phyloP scores from a whole-genome alignment of 768 basidiomycete genomes.

The Hygrophoropsis aurantiaca region DNA sequence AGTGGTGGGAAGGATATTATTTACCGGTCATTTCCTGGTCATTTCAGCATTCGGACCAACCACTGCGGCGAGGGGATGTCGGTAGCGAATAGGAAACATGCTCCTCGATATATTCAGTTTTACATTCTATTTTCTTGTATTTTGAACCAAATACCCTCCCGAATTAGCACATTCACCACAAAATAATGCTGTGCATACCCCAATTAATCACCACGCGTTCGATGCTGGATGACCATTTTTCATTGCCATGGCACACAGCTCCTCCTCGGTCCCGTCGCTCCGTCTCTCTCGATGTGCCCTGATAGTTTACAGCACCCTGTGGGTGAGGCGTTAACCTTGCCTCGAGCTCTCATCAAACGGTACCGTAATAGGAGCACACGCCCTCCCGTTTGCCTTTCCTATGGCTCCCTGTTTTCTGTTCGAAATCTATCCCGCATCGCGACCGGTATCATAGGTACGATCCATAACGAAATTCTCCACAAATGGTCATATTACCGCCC shows the following conservation, averaged over 20 bases:
- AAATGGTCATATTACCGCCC: slow-evolving; percentile 23
- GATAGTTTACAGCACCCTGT: background rate
- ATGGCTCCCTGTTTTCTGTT: slow-evolving; percentile 1
- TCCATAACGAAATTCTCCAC: slow-evolving; percentile 17
- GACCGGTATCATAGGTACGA: slow-evolving; percentile 17
- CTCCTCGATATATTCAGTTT: slow-evolving; percentile 1
- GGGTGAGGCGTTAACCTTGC: slow-evolving; percentile 7
- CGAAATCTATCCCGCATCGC: slow-evolving; percentile 11
- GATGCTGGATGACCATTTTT: slow-evolving; percentile 8
- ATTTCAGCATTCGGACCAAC: slow-evolving; percentile 5
- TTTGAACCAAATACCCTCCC: background rate
- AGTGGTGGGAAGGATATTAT: slow-evolving; percentile 34
- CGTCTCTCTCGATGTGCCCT: background rate
- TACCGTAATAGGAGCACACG: background rate
- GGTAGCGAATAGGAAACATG: slow-evolving; percentile 37
- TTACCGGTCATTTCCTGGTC: slow-evolving; percentile 28
- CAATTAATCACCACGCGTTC: slow-evolving; percentile 10
- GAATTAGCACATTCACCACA: background rate
- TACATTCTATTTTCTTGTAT: background rate
- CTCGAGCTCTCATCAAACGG: slow-evolving; percentile 10
- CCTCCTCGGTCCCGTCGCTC: slow-evolving; percentile 14
- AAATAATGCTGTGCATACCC: slow-evolving; percentile 9
- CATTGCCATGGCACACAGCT: slow-evolving; percentile 1
- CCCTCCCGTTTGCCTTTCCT: too few relatives aligned
- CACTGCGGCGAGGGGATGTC: slow-evolving; percentile 29